Base-by-base conservation (phyloP, 2,329 filamentous ascomycete species). In the Aspergillus udagawae region DNA sequence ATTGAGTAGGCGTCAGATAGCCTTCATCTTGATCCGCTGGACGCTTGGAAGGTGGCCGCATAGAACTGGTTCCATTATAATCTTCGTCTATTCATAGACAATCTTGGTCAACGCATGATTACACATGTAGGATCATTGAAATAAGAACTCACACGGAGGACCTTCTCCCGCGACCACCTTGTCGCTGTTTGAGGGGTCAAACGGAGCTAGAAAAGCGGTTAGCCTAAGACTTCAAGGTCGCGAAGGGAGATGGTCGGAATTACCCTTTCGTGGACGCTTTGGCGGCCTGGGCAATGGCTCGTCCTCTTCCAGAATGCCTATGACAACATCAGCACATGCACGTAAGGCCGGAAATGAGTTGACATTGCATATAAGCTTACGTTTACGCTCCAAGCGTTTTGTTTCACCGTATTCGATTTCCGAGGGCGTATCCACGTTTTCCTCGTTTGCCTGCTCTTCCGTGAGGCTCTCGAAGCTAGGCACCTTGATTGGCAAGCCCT, bases 351-450 rank as follows among this genome's bases (percentile, higher is more conserved):
- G 32, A 42, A n/a, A 7, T 9, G 21, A 51, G 3, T 45, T 6
- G 14, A 17, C 20, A n/a, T 27, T 5, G 23, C 3, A 27, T 45
- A 21, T 45, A 21, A 45, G 67, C 73, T 58, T 65, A 75, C 79
- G 70, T 62, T 79, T 80, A 49, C 79, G 73, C 62, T 81, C 79
- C 51, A 75, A 64, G 54, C 76, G 73, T 65, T 80, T 82, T 50
- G 74, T 70, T 58, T 80, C 77, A 32, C 78, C 79, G 66, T 78
- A 82, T 32, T 72, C 73, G 56, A 78, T 69, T 63, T 82, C 79
- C 38, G 79, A 76, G 9, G 70, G 69, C 1, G 79, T 79, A 60
- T 82, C 79, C 49, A 78, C 70, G 60, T 82, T 82, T 65, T 82
- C 79, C 27, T 73, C 72, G 53, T 77, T 76, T n/a, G 79, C 79